These are phyloP conservation scores for Pseudogymnoascus sp. DNA, from an alignment of 2,329 filamentous ascomycete species.

Conservation along the genomic window DNA sequence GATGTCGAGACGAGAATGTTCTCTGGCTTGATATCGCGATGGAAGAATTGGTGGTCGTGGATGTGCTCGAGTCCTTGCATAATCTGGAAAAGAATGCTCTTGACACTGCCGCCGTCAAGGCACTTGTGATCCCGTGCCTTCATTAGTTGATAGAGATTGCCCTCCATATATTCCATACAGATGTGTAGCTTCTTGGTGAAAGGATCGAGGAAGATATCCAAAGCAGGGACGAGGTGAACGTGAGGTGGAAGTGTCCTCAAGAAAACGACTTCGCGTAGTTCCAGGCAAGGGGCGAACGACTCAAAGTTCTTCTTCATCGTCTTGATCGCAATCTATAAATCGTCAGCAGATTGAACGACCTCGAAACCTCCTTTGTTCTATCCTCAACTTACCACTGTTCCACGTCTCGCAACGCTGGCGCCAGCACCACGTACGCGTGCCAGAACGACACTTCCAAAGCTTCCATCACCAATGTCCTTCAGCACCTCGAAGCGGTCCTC, in stretches of 20 bases:
- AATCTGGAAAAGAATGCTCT: constrained; percentile 97
- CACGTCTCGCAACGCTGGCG: constrained; percentile 76
- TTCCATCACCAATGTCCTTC: constrained; percentile 97
- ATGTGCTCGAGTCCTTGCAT: constrained; percentile 95
- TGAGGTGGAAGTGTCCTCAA: constrained; percentile 80
- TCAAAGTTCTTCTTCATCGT: constrained; percentile 99
- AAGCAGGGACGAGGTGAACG: constrained; percentile 86
- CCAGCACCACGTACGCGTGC: constrained; percentile 87
- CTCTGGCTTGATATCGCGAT: constrained; percentile 97
- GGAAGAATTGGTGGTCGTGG: constrained; percentile 94
- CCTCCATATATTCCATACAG: constrained; percentile 99
- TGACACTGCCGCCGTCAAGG: constrained; percentile 82
- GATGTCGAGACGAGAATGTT: constrained; percentile 97
- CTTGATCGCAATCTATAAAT: constrained; percentile 82
- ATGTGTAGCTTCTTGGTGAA: constrained; percentile 96
- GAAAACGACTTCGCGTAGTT: constrained; percentile 95
- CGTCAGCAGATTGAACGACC: constrained; percentile 11
- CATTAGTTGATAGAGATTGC: constrained; percentile 97
- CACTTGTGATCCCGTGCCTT: constrained; percentile 94
- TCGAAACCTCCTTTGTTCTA: constrained; percentile 11
- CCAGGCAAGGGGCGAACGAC: constrained; percentile 79
- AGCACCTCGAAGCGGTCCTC: constrained; percentile 95
- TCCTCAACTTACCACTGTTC: constrained; percentile 63
- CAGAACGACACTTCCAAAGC: constrained; percentile 91
- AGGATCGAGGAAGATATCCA: constrained; percentile 97